These are phyloP conservation scores for Persicaria maculosa DNA, from an alignment of 148 eudicot species.

Conservation along the genomic window DNA sequence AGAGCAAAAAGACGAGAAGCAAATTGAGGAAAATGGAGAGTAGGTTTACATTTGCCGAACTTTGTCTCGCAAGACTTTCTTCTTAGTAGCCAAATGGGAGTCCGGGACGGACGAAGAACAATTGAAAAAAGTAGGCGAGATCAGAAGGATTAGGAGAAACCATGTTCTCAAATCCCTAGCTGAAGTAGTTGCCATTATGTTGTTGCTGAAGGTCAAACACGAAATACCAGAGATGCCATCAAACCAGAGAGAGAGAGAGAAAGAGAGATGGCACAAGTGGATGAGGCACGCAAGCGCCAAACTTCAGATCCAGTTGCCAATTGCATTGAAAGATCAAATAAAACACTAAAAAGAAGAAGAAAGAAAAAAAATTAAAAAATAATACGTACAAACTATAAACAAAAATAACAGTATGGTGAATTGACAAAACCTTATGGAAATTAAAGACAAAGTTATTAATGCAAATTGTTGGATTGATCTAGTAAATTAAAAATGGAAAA, in stretches of 20 bases:
- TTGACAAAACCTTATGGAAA: too few relatives aligned
- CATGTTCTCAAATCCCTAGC: conserved; percentile 35
- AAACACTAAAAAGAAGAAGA: too few relatives aligned
- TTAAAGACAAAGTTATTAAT: too few relatives aligned
- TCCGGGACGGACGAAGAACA: conserved; percentile 36
- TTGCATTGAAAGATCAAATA: too few relatives aligned
- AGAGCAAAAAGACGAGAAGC: background rate
- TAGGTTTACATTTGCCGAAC: conserved; percentile 66
- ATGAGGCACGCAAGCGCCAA: too few relatives aligned
- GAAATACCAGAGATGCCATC: background rate
- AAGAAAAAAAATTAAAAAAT: too few relatives aligned
- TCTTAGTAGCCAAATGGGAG: conserved; percentile 42
- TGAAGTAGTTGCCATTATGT: conserved; percentile 26
- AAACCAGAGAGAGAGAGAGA: background rate
- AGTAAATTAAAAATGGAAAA: too few relatives aligned
- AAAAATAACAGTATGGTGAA: too few relatives aligned
- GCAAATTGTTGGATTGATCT: too few relatives aligned
- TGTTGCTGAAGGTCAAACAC: background rate
- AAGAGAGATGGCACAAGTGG: too few relatives aligned
- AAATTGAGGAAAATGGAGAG: background rate
- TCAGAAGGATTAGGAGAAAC: conserved; percentile 38
- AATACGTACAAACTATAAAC: too few relatives aligned
- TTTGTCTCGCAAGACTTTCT: conserved; percentile 63
- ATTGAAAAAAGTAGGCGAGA: conserved; percentile 33
- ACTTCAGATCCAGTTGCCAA: too few relatives aligned